Conservation (phyloP, 352 stramenopile genomes). For the Globisporangium uncinulatum region DNA sequence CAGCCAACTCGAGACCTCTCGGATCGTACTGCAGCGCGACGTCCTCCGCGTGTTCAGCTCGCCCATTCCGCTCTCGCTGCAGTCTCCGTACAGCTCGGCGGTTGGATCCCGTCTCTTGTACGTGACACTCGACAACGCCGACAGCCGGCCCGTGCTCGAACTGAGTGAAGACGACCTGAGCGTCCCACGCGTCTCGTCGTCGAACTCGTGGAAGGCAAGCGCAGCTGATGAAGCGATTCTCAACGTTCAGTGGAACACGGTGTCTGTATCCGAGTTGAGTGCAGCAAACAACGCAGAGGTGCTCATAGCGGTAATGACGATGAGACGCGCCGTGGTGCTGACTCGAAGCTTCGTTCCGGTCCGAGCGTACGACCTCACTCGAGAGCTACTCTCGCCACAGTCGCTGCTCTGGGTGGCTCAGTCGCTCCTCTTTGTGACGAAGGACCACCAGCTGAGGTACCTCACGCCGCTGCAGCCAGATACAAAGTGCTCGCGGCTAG, state of each 20-base stretch:
- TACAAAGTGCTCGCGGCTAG: constrained; percentile 10
- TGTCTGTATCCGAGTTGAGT: background rate
- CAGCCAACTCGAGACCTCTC: constrained; percentile 28
- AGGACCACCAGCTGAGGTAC: constrained; percentile 41
- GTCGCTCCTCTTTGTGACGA: constrained; percentile 54
- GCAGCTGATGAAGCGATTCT: constrained; percentile 34
- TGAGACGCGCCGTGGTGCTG: constrained; percentile 49
- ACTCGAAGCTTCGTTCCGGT: constrained; percentile 30
- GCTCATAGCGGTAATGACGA: constrained; percentile 50
- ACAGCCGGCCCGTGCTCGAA: constrained; percentile 22
- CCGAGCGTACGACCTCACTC: constrained; percentile 26
- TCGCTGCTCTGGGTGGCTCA: constrained; percentile 69
- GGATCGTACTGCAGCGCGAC: constrained; percentile 30
- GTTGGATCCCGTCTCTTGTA: constrained; percentile 46
- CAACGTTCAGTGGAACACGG: constrained; percentile 48
- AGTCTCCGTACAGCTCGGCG: constrained; percentile 20
- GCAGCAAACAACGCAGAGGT: constrained; percentile 1
- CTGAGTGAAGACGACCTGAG: constrained; percentile 49
- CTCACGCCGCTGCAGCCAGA: constrained; percentile 29
- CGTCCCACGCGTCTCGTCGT: constrained; percentile 11
- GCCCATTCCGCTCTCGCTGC: constrained; percentile 27
- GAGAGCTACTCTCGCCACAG: constrained; percentile 32
- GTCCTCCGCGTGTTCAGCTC: constrained; percentile 52
- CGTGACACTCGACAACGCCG: constrained; percentile 10
- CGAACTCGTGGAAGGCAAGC: constrained; percentile 24